Evolutionary conservation across 2,329 filamentous ascomycete genomes (phyloP).

Genomic region (Beauveria brongniartii): DNA sequence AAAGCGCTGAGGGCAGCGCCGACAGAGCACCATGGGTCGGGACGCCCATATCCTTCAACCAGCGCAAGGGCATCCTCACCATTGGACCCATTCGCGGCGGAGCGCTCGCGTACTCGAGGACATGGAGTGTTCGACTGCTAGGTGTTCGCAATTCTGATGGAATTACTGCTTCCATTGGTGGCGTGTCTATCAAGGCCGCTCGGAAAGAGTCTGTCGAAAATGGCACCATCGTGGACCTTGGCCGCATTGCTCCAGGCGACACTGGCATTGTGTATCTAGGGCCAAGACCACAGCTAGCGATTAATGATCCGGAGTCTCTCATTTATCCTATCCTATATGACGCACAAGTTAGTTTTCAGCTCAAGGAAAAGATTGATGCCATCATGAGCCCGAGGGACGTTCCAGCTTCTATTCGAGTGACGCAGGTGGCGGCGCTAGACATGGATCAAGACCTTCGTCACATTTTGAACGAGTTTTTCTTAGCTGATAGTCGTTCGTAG

Average conservation of each 20-base stretch:
- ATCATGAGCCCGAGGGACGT: conserved; percentile 10
- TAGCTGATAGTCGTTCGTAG: conserved; percentile 14
- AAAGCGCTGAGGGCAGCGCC: neutral
- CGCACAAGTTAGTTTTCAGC: conserved; percentile 12
- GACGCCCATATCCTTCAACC: conserved; percentile 10
- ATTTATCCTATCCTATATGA: conserved; percentile 14
- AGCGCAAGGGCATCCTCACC: conserved; percentile 7
- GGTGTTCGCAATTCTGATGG: neutral
- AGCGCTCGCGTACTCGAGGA: neutral
- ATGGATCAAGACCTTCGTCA: conserved; percentile 17
- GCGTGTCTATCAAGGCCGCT: neutral
- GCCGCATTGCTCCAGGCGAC: conserved; percentile 10
- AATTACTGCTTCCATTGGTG: neutral
- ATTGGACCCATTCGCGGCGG: conserved; percentile 7
- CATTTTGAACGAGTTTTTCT: conserved; percentile 15
- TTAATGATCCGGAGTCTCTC: conserved; percentile 14
- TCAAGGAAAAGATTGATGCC: conserved; percentile 15
- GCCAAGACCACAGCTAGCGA: conserved; percentile 7
- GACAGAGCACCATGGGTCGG: neutral
- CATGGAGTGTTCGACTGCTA: conserved; percentile 12
- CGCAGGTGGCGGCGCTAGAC: conserved; percentile 15
- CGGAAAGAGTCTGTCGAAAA: neutral
- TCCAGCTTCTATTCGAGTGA: conserved; percentile 10
- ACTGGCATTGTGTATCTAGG: conserved; percentile 12
- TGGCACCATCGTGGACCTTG: conserved; percentile 10